Evolutionary conservation across 345 rosid genomes (phyloP).

Genomic region (Boechera divaricarpa): DNA sequence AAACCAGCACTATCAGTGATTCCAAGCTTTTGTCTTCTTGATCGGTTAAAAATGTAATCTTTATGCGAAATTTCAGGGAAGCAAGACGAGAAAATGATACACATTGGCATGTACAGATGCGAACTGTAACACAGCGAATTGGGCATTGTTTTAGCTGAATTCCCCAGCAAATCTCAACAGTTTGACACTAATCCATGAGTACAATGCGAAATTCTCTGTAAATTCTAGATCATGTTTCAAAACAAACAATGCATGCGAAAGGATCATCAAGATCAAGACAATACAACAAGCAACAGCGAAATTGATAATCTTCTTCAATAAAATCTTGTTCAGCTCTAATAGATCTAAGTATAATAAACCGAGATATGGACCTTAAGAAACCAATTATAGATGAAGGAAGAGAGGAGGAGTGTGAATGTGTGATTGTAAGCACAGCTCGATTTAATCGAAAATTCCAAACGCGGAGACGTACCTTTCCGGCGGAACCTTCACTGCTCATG

Average conservation of each 20-base stretch:
- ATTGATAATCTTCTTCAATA: neutral
- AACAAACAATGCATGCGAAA: conserved; percentile 31
- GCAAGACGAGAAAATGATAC: neutral
- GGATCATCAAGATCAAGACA: conserved; percentile 24
- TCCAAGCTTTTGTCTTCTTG: neutral
- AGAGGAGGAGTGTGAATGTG: neutral
- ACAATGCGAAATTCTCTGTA: neutral
- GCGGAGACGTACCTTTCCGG: conserved; percentile 40
- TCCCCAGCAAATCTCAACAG: neutral
- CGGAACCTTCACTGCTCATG: conserved; percentile 28
- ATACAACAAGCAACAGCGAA: neutral
- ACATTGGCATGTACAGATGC: neutral
- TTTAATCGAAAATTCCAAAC: neutral
- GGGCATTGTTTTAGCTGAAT: neutral
- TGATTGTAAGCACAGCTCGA: conserved; percentile 5
- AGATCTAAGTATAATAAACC: conserved; percentile 10
- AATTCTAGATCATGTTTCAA: neutral
- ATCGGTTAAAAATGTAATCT: no score
- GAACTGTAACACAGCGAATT: neutral
- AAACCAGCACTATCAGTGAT: neutral
- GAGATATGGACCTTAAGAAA: conserved; percentile 4
- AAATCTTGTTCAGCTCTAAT: neutral
- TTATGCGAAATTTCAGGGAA: neutral
- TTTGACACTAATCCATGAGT: neutral
- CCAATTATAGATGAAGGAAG: conserved; percentile 9